Percentiles rank a stretch among this genome's conserved stretches.
phyloP scores from a whole-genome alignment of 192 early-diverging fungal species.

The Coemansia sp. region DNA sequence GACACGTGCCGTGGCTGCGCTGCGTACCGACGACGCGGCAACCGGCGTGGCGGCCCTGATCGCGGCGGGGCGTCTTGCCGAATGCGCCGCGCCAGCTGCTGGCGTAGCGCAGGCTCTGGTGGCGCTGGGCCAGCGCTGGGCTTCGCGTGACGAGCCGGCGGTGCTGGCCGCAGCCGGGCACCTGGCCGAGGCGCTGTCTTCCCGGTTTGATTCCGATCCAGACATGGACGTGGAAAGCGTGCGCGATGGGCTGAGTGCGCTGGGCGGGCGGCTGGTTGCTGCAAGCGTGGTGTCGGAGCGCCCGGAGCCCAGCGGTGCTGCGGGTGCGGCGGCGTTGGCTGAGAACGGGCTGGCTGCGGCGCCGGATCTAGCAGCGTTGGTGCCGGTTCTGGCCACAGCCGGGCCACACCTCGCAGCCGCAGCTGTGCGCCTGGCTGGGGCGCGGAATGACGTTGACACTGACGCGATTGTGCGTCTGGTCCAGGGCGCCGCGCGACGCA shows the following conservation, averaged over 20 bases:
- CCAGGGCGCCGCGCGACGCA: no score
- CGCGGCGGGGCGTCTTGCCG: slow-evolving; percentile 11
- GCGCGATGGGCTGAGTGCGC: no score
- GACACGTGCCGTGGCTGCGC: neutral
- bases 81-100: slow-evolving; percentile 11
- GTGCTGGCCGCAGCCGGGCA: slow-evolving; percentile 9
- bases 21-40: neutral
- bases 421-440: slow-evolving; percentile 18
- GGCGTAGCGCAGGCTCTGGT: slow-evolving; percentile 14
- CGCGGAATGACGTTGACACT: no score
- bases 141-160: neutral
- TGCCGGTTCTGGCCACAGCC: slow-evolving; percentile 19
- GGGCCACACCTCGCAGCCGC: slow-evolving; percentile 11
- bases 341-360: neutral
- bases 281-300: slow-evolving; percentile 20
- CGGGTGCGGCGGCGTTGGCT: slow-evolving; percentile 11
- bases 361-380: slow-evolving; percentile 6
- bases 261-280: slow-evolving; percentile 12
- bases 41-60: slow-evolving; percentile 1
- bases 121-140: slow-evolving; percentile 2
- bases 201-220: no score
- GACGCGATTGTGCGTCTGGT: no score
- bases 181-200: slow-evolving; percentile 6
- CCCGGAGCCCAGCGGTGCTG: slow-evolving; percentile 20
- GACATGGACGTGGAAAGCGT: no score